A percentile compares a stretch with the other conserved stretches of the same genome.
Conservation (phyloP, 192 early-diverging fungal genomes). For the Backusella psychrophila region DNA sequence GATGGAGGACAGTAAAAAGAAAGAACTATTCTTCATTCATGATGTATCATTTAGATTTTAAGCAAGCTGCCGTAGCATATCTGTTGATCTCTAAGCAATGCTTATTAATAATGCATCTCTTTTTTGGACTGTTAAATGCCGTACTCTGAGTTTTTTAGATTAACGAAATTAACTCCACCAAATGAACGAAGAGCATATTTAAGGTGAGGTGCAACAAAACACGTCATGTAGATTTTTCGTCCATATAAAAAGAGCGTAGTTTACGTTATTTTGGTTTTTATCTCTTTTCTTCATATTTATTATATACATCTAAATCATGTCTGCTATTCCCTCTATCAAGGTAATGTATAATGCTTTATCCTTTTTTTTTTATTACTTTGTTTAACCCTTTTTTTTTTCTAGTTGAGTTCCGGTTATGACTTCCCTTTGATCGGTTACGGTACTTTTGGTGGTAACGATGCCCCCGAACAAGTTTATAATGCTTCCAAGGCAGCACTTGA, state of each 20-base stretch:
- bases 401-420: slow-evolving; percentile 30
- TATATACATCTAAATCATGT: background rate
- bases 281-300: background rate
- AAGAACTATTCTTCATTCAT: no score
- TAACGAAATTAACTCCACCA: background rate
- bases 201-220: background rate
- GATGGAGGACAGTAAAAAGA: no score
- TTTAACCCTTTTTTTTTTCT: background rate
- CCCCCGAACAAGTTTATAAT: slow-evolving; percentile 27
- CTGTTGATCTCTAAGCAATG: background rate
- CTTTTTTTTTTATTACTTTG: background rate
- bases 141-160: background rate
- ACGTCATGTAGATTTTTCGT: background rate
- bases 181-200: background rate
- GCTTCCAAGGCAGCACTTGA: slow-evolving; percentile 22
- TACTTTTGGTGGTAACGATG: slow-evolving; percentile 27
- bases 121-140: background rate
- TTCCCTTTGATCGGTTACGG: slow-evolving; percentile 30
- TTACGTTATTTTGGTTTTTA: background rate
- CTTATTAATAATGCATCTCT: background rate
- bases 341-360: background rate
- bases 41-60: no score
- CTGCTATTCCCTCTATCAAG: background rate
- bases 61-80: no score
- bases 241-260: background rate